Base-by-base conservation (phyloP, 345 rosid species). In the Orychophragmus violaceus region DNA sequence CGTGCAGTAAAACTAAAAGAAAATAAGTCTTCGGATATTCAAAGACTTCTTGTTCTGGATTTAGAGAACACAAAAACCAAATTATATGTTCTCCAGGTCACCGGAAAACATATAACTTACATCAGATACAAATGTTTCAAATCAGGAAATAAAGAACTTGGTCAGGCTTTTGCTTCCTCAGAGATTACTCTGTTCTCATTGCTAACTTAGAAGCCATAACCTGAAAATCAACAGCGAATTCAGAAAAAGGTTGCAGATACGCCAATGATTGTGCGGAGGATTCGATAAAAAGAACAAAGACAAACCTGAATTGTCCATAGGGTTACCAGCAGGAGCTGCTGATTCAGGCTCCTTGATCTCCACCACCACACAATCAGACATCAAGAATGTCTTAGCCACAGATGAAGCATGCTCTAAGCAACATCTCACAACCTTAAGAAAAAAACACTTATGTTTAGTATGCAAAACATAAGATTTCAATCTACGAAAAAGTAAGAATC, bases 321-420 rank as follows among this genome's bases (percentile, higher is more conserved):
- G 97, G 79, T 78, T 91, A 23, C 86, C 96, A 3, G 72, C 87
- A 13, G 90, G 78, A 11, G 78, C 71, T 1, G 95, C 69, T 69
- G 66, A 59, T 55, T 89, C 97, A 2, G 95, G 83, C 73, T 89
- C 97, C 82, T 87, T 89, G 73, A 92, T 89, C 80, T 92, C 98
- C 29, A 92, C 98, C n/a, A 92, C 98, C 18, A 92, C 98, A 66
- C 96, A 89, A 37, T 89, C 98, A 0, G 96, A 92, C 96, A 89
- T 92, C 89, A 92, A 79, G 83, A 92, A 92, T 5, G 97, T 92
- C 73, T 87, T 92, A 0, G 97, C 97, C 14, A 92, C 97, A 0
- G 96, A 92, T 37, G 95, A 76, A 5, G 98, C 97, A 76, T 92
- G 98, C 83, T 92, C 96, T 81, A 89, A 62, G 86, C 98, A 92